phyloP scores from a whole-genome alignment of 1,139 yeast species.

The Groenewaldozyma sp. region DNA sequence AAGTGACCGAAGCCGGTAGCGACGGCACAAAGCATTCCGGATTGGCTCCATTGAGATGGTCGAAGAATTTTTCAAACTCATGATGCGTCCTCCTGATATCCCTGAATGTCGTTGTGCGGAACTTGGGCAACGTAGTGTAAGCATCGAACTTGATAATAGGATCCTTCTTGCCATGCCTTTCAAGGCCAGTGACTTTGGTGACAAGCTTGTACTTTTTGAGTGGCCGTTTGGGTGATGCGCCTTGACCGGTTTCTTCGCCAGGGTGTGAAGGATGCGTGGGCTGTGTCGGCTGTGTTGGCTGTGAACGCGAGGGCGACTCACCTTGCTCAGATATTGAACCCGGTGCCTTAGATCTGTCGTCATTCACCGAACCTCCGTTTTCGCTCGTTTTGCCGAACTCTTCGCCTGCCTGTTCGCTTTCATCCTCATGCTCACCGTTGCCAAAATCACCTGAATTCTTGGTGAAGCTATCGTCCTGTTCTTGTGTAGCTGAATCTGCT shows the following conservation, averaged over 20 bases:
- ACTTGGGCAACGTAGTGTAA: slow-evolving; percentile 48
- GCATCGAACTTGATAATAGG: slow-evolving; percentile 43
- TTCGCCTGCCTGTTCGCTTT: background rate
- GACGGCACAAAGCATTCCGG: slow-evolving; percentile 93
- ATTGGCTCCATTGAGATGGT: slow-evolving; percentile 67
- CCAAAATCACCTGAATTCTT: background rate
- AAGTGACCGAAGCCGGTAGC: slow-evolving; percentile 62
- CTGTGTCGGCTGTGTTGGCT: too few relatives aligned
- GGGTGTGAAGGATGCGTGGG: too few relatives aligned
- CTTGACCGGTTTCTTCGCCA: too few relatives aligned
- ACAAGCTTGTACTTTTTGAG: slow-evolving; percentile 28
- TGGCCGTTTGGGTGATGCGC: slow-evolving; percentile 5
- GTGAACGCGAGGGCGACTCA: too few relatives aligned
- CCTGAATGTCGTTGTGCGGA: slow-evolving; percentile 59
- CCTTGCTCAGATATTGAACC: too few relatives aligned
- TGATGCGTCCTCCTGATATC: slow-evolving; percentile 73
- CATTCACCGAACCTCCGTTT: slow-evolving; percentile 1
- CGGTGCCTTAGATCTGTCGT: slow-evolving; percentile 2
- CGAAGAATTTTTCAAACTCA: slow-evolving; percentile 70
- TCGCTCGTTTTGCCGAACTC: background rate
- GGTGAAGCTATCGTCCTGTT: too few relatives aligned
- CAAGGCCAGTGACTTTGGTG: slow-evolving; percentile 39
- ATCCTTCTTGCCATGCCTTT: slow-evolving; percentile 40
- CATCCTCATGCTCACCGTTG: background rate
- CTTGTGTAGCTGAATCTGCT: too few relatives aligned